phyloP scores from a whole-genome alignment of 2,329 filamentous ascomycete species.

The Cylindrodendrum hubeiense region DNA sequence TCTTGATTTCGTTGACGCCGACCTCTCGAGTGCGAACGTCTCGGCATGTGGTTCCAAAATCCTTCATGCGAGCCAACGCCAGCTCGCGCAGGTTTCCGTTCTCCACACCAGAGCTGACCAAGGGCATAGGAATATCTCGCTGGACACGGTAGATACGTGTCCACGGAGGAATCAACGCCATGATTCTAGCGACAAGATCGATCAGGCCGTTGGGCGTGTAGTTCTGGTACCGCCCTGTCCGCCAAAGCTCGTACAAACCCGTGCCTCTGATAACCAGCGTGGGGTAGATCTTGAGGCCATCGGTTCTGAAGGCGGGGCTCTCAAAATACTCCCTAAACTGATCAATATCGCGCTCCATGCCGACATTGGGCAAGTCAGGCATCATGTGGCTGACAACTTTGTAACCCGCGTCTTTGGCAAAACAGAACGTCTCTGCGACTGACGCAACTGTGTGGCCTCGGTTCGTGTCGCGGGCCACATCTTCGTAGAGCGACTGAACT shows the following conservation, averaged over 20 bases:
- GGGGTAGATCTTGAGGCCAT: conserved; percentile 97
- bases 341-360: conserved; percentile 96
- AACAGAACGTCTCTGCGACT: conserved; percentile 94
- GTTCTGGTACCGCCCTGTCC: conserved; percentile 97
- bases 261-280: conserved; percentile 97
- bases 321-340: conserved; percentile 99
- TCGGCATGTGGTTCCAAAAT: conserved; percentile 96
- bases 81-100: conserved; percentile 96
- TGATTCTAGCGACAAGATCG: conserved; percentile 94
- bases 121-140: conserved; percentile 98
- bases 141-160: conserved; percentile 98
- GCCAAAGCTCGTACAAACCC: conserved; percentile 96
- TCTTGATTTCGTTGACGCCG: conserved; percentile 98
- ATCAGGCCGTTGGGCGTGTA: conserved; percentile 98
- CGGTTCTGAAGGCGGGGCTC: conserved; percentile 94
- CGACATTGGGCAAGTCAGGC: conserved; percentile 97
- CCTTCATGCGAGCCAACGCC: conserved; percentile 97
- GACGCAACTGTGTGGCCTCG: conserved; percentile 95
- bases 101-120: conserved; percentile 98
- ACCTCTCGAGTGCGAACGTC: conserved; percentile 97
- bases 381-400: conserved; percentile 99
- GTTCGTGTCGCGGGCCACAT: conserved; percentile 98
- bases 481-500: conserved; percentile 96
- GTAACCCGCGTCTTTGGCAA: conserved; percentile 98
- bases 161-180: conserved; percentile 96